Percentiles rank a stretch among this genome's conserved stretches.
These are phyloP conservation scores for Penicillium crystallinum DNA, from an alignment of 495 filamentous ascomycete genomes.

Conservation along the genomic window DNA sequence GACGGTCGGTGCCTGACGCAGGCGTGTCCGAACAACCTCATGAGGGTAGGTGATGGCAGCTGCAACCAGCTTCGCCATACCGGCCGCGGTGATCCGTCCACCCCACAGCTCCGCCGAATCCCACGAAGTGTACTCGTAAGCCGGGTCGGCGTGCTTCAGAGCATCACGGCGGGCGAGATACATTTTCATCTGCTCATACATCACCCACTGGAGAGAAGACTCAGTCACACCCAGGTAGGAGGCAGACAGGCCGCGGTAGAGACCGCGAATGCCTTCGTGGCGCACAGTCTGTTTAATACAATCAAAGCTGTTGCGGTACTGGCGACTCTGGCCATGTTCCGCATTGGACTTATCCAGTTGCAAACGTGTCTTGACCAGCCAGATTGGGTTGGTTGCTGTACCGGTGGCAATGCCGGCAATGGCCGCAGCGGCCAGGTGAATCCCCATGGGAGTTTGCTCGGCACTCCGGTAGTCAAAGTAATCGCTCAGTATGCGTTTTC, in stretches of 20 bases:
- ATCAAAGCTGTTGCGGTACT: conserved; percentile 52
- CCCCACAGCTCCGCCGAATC: conserved; percentile 45
- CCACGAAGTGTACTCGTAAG: conserved; percentile 30
- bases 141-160: conserved; percentile 23
- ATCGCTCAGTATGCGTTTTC: conserved; percentile 47
- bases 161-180: conserved; percentile 38
- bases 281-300: conserved; percentile 51
- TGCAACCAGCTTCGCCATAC: conserved; percentile 51
- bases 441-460: conserved; percentile 37
- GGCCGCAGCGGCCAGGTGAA: conserved; percentile 49
- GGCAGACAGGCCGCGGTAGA: conserved; percentile 52
- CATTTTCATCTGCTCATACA: conserved; percentile 55
- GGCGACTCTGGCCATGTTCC: conserved; percentile 35
- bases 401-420: conserved; percentile 53
- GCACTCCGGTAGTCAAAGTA: conserved; percentile 38
- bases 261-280: conserved; percentile 47
- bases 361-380: conserved; percentile 55
- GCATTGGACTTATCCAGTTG: conserved; percentile 51
- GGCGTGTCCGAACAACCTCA: conserved; percentile 51
- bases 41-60: conserved; percentile 56
- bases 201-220: conserved; percentile 53
- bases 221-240: conserved; percentile 54
- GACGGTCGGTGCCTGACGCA: conserved; percentile 50
- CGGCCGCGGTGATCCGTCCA: conserved; percentile 47
- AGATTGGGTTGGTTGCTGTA: conserved; percentile 58